Percentiles rank a stretch among this genome's conserved stretches.
phyloP scores from a whole-genome alignment of 768 basidiomycete genomes.

The Suillus lakei region DNA sequence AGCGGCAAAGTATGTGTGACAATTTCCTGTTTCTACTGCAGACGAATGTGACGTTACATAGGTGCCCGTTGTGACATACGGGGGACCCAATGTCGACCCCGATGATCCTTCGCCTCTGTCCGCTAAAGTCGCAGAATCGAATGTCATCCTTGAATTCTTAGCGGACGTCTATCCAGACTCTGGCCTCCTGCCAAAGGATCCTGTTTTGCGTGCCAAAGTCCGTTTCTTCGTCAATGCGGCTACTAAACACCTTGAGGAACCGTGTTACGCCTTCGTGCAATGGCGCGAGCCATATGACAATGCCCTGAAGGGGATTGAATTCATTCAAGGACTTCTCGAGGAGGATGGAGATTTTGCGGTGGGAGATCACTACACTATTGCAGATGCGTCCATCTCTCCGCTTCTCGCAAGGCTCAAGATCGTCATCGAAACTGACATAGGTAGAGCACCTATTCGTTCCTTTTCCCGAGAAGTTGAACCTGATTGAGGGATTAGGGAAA shows the following conservation, averaged over 20 bases:
- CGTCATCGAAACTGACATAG: conserved; percentile 46
- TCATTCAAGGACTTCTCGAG: conserved; percentile 54
- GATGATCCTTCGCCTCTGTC: conserved; percentile 58
- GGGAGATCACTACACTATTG: conserved; percentile 55
- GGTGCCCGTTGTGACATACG: conserved; percentile 63
- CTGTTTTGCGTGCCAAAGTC: conserved; percentile 55
- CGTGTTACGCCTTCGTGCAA: conserved; percentile 25
- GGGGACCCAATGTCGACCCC: conserved; percentile 57
- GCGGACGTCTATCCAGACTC: conserved; percentile 57
- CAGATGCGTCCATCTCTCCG: conserved; percentile 62
- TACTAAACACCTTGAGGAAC: conserved; percentile 34
- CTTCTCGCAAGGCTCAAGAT: conserved; percentile 54
- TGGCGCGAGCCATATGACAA: conserved; percentile 43
- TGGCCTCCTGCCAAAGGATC: conserved; percentile 53
- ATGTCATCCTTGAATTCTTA: conserved; percentile 64
- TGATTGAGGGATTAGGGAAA: conserved; percentile 45
- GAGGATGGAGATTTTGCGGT: conserved; percentile 42
- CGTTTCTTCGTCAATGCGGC: conserved; percentile 65
- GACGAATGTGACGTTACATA: conserved; percentile 17
- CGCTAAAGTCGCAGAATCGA: conserved; percentile 62
- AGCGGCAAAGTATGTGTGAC: conserved; percentile 56
- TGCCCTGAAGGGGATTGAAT: conserved; percentile 47
- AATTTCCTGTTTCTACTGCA: background rate
- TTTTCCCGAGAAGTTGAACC: background rate
- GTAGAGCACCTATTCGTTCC: background rate